Base-by-base conservation (phyloP, 2,329 filamentous ascomycete genomes). In the Mollisia scopiformis region DNA sequence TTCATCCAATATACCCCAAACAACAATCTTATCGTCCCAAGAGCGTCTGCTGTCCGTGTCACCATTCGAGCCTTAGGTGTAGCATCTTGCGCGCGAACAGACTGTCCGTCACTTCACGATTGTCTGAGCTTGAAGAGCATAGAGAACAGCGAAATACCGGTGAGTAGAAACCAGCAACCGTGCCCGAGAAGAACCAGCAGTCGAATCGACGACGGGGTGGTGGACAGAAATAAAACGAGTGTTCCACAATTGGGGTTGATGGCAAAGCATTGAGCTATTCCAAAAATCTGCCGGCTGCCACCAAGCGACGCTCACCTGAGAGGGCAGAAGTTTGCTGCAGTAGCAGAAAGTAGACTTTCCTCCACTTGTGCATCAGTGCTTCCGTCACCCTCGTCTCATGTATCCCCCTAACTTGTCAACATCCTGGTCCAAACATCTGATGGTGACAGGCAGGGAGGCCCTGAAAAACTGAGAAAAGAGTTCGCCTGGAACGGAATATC, bases 331-430 rank as follows among this genome's bases (percentile, higher is more conserved):
- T 69, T 68, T 53, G 62, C 63, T 61, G 59, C 63, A 62, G 59
- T 64, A 62, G 64, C 59, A 66, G 52, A 64, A 58, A 62, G 63
- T 55, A 62, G 59, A 65, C 50, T 64, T 58, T 62, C 64, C 56
- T 60, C 62, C 65, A 59, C 55, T 62, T 61, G 58, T 59, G 64
- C 63, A 62, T 68, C 65, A 66, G 39, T 62, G 58, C 68, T 67
- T 71, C 68, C 68, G 68, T 68, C 66, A 68, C 68, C 68, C 67
- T 72, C 71, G 71, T 72, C 69, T 72, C 69, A 71, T 68, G 61
- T 71, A 31, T 35, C 55, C 64, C 46, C 66, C 64, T 66, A 59
- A 66, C 65, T 66, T 66, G 69, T 70, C 68, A 69, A 58, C 60
- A 70, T 59, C 69, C 69, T 66, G 57, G 69, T 61, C 64, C 63